Base-by-base conservation (phyloP, 2,329 filamentous ascomycete genomes). In the Harringtonia aguacate region DNA sequence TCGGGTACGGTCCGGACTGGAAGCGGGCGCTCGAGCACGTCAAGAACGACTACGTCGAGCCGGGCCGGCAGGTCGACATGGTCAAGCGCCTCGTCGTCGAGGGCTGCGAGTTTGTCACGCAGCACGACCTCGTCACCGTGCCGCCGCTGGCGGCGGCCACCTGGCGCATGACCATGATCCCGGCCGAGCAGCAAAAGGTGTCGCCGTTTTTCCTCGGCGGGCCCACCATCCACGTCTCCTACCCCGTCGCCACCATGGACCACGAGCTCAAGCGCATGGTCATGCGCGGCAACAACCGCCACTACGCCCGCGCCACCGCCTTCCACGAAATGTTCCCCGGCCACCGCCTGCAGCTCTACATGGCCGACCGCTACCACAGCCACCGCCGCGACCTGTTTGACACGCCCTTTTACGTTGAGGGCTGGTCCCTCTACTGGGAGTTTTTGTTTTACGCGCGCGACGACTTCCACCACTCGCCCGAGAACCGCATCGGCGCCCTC, bases 341-440 rank as follows among this genome's bases (percentile, higher is more conserved):
- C 1, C 74, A 78, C 48, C 66, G 74, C 41, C 60, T 77, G 24
- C 75, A 79, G 53, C 56, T 69, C 15, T 68, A 70, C 55, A 63
- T 71, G 52, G 67, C 64, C 15, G 56, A 60, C 14, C 65, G 75
- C 8, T 28, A 29, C 36, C 56, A 66, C 46, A 64, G 63, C 17
- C 64, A 66, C 3, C 72, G 79, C 55, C 66, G 75, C 6, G 55
- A 56, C 18, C 52, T 77, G 8, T 79, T 79, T 55, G 56, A 61
- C 27, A 79, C 75, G 1, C 72, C 74, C 0, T 79, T 79, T 52
- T 77, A 67, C 59, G 67, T 75, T 31, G 76, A 79, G 55, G 75
- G 75, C 17, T 79, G 75, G 74, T 70, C 75, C 10, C 65, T 77
- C 50, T 79, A 79, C 54, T 79, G 75, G 75, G 76, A 79, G 58